A percentile compares a stretch with the other conserved stretches of the same genome.
Conservation (phyloP, 2,329 filamentous ascomycete species). For the Aspergillus uvarum region DNA sequence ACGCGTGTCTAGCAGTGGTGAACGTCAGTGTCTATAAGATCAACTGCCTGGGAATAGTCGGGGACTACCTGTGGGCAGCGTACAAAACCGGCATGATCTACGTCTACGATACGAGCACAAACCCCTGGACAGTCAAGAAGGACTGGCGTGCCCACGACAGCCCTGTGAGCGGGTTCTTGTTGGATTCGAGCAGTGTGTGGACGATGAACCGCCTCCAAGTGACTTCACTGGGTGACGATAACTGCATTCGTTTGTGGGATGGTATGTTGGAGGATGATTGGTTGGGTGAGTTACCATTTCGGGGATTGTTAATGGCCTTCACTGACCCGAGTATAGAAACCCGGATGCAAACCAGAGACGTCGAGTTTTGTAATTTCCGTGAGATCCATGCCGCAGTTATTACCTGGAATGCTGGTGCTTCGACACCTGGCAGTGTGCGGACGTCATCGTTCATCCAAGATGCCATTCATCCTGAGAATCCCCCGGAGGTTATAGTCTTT, state of each 20-base stretch:
- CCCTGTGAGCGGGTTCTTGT: slow-evolving; percentile 72
- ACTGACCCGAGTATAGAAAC: slow-evolving; percentile 54
- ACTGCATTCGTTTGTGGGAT: slow-evolving; percentile 83
- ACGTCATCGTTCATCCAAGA: slow-evolving; percentile 79
- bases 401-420: slow-evolving; percentile 98
- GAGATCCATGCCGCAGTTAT: slow-evolving; percentile 77
- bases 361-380: slow-evolving; percentile 80
- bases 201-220: slow-evolving; percentile 81
- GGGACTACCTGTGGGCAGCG: slow-evolving; percentile 82
- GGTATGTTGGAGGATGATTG: slow-evolving; percentile 90
- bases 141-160: slow-evolving; percentile 92
- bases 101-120: slow-evolving; percentile 79
- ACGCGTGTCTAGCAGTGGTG: slow-evolving; percentile 73
- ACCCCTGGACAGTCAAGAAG: slow-evolving; percentile 88
- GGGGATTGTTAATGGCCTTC: neutral
- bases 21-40: slow-evolving; percentile 95
- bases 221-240: slow-evolving; percentile 82
- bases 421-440: slow-evolving; percentile 79
- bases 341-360: slow-evolving; percentile 80
- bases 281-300: slow-evolving; percentile 58
- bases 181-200: slow-evolving; percentile 81
- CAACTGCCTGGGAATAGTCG: slow-evolving; percentile 78
- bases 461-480: slow-evolving; percentile 70
- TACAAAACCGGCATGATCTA: slow-evolving; percentile 94
- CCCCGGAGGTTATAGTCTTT: slow-evolving; percentile 89